phyloP scores from a whole-genome alignment of 2,329 filamentous ascomycete species.

The Cyclaneusma minus region DNA sequence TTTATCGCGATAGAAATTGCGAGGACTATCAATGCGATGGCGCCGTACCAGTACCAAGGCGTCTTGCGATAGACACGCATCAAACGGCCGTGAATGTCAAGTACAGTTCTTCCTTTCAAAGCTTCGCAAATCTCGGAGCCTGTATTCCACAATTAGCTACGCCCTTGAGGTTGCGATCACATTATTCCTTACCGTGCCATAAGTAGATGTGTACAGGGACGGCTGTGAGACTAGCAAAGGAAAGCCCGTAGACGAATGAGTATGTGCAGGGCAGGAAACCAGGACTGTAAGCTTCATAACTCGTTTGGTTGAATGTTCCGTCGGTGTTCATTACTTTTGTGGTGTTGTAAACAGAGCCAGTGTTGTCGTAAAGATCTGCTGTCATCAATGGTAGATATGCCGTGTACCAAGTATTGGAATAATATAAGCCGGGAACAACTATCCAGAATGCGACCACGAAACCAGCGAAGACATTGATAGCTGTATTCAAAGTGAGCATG shows the following conservation, averaged over 20 bases:
- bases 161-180: conserved; percentile 15
- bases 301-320: conserved; percentile 43
- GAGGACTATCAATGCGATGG: conserved; percentile 17
- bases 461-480: too few relatives aligned
- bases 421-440: conserved; percentile 5
- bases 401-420: conserved; percentile 24
- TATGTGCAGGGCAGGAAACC: conserved; percentile 58
- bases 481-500: too few relatives aligned
- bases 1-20: conserved; percentile 17
- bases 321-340: conserved; percentile 41
- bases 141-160: too few relatives aligned
- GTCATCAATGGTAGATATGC: conserved; percentile 53
- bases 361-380: conserved; percentile 58
- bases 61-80: conserved; percentile 24
- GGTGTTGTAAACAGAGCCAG: conserved; percentile 45
- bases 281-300: conserved; percentile 52
- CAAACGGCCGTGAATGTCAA: conserved; percentile 26
- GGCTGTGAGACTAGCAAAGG: conserved; percentile 53
- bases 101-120: conserved; percentile 18
- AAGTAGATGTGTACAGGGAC: conserved; percentile 23
- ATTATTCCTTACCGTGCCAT: conserved; percentile 14
- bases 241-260: conserved; percentile 51
- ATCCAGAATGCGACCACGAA: conserved; percentile 4
- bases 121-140: conserved; percentile 20
- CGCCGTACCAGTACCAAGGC: conserved; percentile 29